A percentile compares a stretch with the other conserved stretches of the same genome.
Evolutionary conservation across 2,329 filamentous ascomycete genomes (phyloP).

Genomic region (Fusarium sp.): DNA sequence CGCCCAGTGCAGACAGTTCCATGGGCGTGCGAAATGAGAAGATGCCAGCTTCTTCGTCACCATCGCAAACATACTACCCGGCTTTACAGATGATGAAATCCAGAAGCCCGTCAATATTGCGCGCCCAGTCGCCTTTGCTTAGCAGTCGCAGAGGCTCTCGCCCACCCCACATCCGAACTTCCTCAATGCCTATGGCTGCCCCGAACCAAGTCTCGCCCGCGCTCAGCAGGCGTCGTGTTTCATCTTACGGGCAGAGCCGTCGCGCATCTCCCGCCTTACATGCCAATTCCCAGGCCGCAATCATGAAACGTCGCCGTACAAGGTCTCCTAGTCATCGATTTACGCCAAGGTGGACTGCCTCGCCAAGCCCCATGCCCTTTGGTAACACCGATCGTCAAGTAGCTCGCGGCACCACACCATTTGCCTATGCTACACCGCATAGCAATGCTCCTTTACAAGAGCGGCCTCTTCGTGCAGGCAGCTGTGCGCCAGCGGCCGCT

Average conservation of each 20-base stretch:
- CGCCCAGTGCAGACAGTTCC: constrained; percentile 60
- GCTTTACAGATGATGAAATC: constrained; percentile 47
- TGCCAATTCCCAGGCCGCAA: constrained; percentile 46
- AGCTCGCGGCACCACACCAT: constrained; percentile 65
- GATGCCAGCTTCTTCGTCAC: constrained; percentile 58
- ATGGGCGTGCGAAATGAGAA: constrained; percentile 58
- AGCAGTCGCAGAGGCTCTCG: constrained; percentile 58
- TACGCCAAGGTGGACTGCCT: constrained; percentile 68
- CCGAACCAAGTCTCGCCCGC: constrained; percentile 57
- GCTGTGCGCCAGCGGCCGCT: constrained; percentile 45
- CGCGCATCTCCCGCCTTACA: constrained; percentile 51
- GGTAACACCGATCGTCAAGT: constrained; percentile 52
- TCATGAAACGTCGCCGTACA: constrained; percentile 65
- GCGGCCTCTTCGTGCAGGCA: constrained; percentile 49
- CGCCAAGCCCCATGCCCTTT: constrained; percentile 58
- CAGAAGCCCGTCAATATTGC: constrained; percentile 50
- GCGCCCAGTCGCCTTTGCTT: constrained; percentile 57
- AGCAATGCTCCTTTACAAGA: constrained; percentile 70
- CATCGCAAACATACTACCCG: constrained; percentile 53
- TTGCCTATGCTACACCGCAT: constrained; percentile 81
- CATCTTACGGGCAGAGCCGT: constrained; percentile 57
- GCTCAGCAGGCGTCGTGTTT: constrained; percentile 59
- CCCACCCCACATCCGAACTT: constrained; percentile 64
- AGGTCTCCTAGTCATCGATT: constrained; percentile 69
- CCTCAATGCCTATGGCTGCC: constrained; percentile 62